A percentile compares a stretch with the other conserved stretches of the same genome.
phyloP scores from a whole-genome alignment of 495 filamentous ascomycete genomes.

The Penicillium ucsense region DNA sequence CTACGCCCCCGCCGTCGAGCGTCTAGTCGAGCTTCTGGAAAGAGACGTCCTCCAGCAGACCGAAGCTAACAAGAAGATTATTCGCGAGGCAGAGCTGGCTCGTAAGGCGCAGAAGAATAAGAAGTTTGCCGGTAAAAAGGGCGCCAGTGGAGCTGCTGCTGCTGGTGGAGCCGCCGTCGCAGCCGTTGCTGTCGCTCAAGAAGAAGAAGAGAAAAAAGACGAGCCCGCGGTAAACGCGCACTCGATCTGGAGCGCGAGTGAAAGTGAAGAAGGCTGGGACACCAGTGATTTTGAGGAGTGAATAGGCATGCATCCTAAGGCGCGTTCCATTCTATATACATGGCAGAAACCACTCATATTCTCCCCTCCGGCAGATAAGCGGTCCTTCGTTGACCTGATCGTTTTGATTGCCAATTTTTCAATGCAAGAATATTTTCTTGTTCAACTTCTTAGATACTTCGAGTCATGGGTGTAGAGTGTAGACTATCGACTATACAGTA shows the following conservation, averaged over 20 bases:
- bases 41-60: constrained; percentile 10
- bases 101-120: constrained; percentile 20
- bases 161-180: constrained; percentile 2
- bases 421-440: too few species aligned
- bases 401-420: too few species aligned
- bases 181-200: constrained; percentile 1
- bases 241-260: constrained; percentile 31
- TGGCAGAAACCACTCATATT: too few species aligned
- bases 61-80: constrained; percentile 9
- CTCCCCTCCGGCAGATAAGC: too few species aligned
- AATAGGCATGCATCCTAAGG: neutral
- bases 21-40: constrained; percentile 46
- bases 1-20: constrained; percentile 62
- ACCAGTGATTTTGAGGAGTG: constrained; percentile 20
- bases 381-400: too few species aligned
- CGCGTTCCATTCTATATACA: too few species aligned
- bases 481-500: too few species aligned
- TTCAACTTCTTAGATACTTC: too few species aligned
- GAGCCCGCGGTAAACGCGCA: constrained; percentile 2
- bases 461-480: too few species aligned
- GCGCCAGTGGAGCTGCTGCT: constrained; percentile 1
- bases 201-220: neutral
- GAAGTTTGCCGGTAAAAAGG: constrained; percentile 11
- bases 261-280: constrained; percentile 36
- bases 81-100: constrained; percentile 14